phyloP scores from a whole-genome alignment of 805 yeast species.

The Teunomyces stri region DNA sequence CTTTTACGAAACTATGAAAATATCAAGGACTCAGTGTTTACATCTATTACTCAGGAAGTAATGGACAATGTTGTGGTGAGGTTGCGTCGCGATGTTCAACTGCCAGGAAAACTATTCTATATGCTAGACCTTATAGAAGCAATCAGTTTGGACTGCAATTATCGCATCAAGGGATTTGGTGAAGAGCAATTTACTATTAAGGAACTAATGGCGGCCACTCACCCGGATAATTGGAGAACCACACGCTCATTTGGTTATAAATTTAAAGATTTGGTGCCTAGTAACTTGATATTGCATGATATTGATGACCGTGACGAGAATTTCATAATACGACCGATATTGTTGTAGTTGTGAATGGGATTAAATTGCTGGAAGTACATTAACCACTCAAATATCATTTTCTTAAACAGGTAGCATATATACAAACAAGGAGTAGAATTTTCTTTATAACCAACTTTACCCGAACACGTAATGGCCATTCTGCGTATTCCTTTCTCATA shows the following conservation, averaged over 20 bases:
- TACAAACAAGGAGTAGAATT: too few relatives aligned
- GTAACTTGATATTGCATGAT: conserved; percentile 11
- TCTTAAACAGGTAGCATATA: too few relatives aligned
- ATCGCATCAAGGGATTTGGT: not conserved
- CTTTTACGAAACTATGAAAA: not conserved
- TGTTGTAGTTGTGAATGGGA: not conserved
- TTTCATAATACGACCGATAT: conserved; percentile 1
- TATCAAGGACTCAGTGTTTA: not conserved
- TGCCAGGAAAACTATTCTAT: not conserved
- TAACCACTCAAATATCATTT: not conserved
- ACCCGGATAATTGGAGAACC: not conserved
- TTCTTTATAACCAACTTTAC: too few relatives aligned
- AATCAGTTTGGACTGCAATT: conserved; percentile 1
- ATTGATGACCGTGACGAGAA: conserved; percentile 2
- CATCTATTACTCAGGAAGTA: not conserved
- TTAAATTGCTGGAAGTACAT: not conserved
- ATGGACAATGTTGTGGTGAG: conserved; percentile 4
- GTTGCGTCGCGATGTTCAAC: not conserved
- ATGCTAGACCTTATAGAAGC: conserved; percentile 1
- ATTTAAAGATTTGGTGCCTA: not conserved
- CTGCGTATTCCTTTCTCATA: too few relatives aligned
- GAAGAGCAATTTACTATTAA: not conserved
- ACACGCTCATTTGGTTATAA: not conserved
- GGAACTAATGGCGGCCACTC: not conserved
- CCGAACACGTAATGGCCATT: too few relatives aligned